Percentiles rank a stretch among this genome's conserved stretches.
Evolutionary conservation across 2,329 filamentous ascomycete genomes (phyloP).

Genomic region (Aspergillus felis): DNA sequence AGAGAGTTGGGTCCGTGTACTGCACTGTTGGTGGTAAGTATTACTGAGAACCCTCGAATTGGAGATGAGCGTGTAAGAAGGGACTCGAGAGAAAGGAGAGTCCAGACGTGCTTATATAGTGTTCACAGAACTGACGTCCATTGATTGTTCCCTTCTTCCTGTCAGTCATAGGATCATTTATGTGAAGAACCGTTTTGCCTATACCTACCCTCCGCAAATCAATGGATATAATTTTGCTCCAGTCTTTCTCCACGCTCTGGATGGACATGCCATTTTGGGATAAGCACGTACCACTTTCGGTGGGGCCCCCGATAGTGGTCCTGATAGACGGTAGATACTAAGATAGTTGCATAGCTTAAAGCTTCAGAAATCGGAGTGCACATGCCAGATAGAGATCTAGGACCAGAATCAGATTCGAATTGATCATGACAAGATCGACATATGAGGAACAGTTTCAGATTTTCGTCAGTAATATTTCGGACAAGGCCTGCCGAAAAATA

Average conservation of each 20-base stretch:
- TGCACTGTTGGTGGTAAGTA: background rate
- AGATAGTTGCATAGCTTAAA: too few species aligned
- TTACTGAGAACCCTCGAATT: background rate
- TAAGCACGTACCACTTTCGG: constrained; percentile 1
- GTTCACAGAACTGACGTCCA: background rate
- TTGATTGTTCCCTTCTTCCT: background rate
- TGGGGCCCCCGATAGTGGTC: background rate
- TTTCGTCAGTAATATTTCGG: too few species aligned
- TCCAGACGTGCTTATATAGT: background rate
- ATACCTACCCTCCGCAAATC: background rate
- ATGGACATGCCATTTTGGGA: constrained; percentile 28
- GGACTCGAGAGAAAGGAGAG: background rate
- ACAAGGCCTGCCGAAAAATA: too few species aligned
- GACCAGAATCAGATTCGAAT: too few species aligned
- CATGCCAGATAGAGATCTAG: too few species aligned
- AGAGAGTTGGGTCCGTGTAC: background rate
- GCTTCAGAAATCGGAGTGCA: too few species aligned
- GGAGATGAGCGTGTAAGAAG: background rate
- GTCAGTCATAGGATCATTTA: background rate
- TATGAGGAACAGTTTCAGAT: too few species aligned
- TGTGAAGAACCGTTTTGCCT: background rate
- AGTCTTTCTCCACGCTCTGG: constrained; percentile 9
- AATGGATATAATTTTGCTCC: background rate
- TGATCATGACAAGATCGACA: too few species aligned
- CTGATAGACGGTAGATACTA: background rate